Base-by-base conservation (phyloP, 163 green algal species). In the Prototheca cutis region DNA sequence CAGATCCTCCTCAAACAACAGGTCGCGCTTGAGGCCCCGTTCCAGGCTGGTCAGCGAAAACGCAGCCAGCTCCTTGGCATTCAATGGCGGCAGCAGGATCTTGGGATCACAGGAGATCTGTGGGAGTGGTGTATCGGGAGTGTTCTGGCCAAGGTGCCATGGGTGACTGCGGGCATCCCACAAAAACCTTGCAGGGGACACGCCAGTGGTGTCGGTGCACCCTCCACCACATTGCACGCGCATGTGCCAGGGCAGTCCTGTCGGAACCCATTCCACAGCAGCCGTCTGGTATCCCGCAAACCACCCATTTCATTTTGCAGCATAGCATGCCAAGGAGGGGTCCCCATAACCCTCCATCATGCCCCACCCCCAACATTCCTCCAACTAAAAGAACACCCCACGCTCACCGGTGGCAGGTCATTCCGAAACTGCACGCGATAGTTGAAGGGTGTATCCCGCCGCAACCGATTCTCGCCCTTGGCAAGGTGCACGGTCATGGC, bases 51-150 rank as follows among this genome's bases (percentile, higher is more conserved):
- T 89, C 4, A 91, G 59, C 1, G 51, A 36, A 53, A 88, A 91
- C 15, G 59, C 56, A 0, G 74, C 74, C 3, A 91, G 62, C 47
- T 77, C 31, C 23, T 81, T 42, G 0, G 73, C 55, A 39, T 81
- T 53, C 6, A 79, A 61, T 4, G 73, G 65, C 0, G 68, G 61
- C 32, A 91, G 60, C 32, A 91, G 67, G 67, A 91, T 72, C 62
- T 87, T 89, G 53, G 84, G 84, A 56, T 90, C 84, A n/a, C 75
- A 79, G 3, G 82, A 79, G 55, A 89, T 79, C 77, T 87, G 55
- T 53, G 24, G 13, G 13, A 45, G 53, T 59, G 53, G 21, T 59
- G 53, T 21, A 24, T 59, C 19, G 15, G 19, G 53, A 25, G 29
- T 30, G 30, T n/a, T n/a, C n/a, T n/a, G n/a, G n/a, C n/a, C n/a